Base-by-base conservation (phyloP, 139 green algal genomes). In the Desmodesmus armatus region DNA sequence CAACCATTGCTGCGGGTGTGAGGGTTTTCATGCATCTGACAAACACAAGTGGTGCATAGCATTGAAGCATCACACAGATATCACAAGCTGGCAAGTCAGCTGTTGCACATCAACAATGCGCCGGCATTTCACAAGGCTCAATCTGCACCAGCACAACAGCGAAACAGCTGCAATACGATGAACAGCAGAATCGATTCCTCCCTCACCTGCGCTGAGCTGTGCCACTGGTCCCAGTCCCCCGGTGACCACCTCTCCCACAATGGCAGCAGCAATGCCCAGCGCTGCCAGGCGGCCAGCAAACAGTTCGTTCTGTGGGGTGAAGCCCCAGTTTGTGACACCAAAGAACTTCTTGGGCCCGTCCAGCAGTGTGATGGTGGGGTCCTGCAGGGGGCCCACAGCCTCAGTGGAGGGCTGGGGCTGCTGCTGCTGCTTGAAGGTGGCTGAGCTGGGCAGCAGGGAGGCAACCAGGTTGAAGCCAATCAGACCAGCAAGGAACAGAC, bases 251-350 rank as follows among this genome's bases (percentile, higher is more conserved):
- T 98, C 94, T 19, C 94, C 94, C 3, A 98, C 80, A 0, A 97
- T 75, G 41, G 87, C 91, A 4, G 93, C 92, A 3, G 91, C 94
- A 79, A 97, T 96, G 67, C 94, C 94, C 31, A 97, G 89, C 88
- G 96, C 92, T 25, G 94, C 94, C 85, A 97, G 69, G 69, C 94
- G 85, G 37, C 94, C 94, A 13, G 96, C 94, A 78, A 97, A 97
- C 55, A 97, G 85, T 91, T 97, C 94, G 49, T 97, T 97, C 43
- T 92, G 82, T 82, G 92, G 91, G 58, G 90, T 94, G 85, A 95
- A 96, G 9, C 91, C 93, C 37, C 92, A 89, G 58, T 79, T 72
- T 23, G 76, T 87, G 27, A 93, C 85, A 43, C 91, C 91, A 60
- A 94, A 91, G 82, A 95, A 91, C 47, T 89, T 87, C 63, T 89